A percentile compares a stretch with the other conserved stretches of the same genome.
These are phyloP conservation scores for Fragaria nilgerrensis DNA, from an alignment of 306 rosid genomes.

Conservation along the genomic window DNA sequence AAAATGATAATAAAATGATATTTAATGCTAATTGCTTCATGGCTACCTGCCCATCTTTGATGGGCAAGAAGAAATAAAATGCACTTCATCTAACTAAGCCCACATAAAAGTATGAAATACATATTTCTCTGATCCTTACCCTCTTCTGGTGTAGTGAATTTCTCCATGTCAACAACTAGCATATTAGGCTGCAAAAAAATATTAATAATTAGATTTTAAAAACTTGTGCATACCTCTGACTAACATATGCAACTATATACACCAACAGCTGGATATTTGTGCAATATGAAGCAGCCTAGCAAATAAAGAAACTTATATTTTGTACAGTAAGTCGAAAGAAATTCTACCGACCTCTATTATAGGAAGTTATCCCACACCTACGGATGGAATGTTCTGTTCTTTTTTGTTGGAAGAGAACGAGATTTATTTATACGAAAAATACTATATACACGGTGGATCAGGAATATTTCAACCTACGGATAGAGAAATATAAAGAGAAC, in stretches of 20 bases:
- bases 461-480: not conserved
- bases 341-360: not conserved
- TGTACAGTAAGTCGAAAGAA: not conserved
- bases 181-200: slow-evolving; percentile 87
- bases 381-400: not conserved
- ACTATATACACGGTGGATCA: not conserved
- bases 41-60: not conserved
- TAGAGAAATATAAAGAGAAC: not conserved
- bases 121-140: slow-evolving; percentile 42
- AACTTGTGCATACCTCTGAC: not conserved
- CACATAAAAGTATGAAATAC: not conserved
- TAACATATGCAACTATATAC: slow-evolving; percentile 13
- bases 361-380: not conserved
- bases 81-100: not conserved
- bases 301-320: not conserved
- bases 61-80: not conserved
- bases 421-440: not conserved
- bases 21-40: not conserved
- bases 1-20: not conserved
- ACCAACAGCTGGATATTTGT: not conserved
- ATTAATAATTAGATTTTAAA: slow-evolving; percentile 18
- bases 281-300: not conserved
- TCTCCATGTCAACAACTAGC: slow-evolving; percentile 97
- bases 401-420: not conserved
- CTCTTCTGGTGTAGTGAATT: slow-evolving; percentile 60